Conservation (phyloP, 306 rosid genomes). For the Quercus dentata region DNA sequence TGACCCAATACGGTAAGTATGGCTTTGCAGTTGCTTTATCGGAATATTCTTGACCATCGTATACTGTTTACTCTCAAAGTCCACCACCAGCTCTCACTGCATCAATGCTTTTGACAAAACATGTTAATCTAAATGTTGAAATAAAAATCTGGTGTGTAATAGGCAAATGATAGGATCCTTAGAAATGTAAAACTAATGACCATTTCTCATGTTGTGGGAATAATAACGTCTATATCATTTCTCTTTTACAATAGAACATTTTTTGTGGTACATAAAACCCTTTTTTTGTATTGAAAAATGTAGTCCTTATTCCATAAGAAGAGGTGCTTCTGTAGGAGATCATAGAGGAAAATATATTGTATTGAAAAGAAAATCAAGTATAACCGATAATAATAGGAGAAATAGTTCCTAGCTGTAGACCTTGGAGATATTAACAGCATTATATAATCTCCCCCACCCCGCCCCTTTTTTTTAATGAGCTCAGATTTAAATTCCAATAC, state of each 20-base stretch:
- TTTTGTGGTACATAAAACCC: neutral
- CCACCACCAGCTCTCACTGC: neutral
- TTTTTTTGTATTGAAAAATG: neutral
- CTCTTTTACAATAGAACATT: neutral
- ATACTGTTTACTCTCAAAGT: neutral
- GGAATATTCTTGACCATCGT: slow-evolving; percentile 1
- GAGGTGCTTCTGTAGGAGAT: neutral
- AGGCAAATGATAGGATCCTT: neutral
- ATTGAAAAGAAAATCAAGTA: neutral
- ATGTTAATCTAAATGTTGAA: neutral
- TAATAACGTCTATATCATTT: neutral
- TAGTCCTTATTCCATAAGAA: neutral
- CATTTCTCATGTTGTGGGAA: neutral
- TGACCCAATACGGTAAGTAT: slow-evolving; percentile 56
- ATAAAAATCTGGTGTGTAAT: neutral
- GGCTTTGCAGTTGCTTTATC: neutral
- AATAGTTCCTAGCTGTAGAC: neutral
- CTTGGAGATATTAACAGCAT: neutral
- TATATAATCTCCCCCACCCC: neutral
- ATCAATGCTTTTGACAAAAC: neutral
- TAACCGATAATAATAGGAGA: neutral
- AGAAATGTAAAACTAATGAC: neutral
- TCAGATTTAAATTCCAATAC: neutral
- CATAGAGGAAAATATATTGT: neutral
- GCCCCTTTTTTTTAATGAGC: neutral